phyloP scores from a whole-genome alignment of 2,329 filamentous ascomycete genomes.

The Thelonectria rubi region DNA sequence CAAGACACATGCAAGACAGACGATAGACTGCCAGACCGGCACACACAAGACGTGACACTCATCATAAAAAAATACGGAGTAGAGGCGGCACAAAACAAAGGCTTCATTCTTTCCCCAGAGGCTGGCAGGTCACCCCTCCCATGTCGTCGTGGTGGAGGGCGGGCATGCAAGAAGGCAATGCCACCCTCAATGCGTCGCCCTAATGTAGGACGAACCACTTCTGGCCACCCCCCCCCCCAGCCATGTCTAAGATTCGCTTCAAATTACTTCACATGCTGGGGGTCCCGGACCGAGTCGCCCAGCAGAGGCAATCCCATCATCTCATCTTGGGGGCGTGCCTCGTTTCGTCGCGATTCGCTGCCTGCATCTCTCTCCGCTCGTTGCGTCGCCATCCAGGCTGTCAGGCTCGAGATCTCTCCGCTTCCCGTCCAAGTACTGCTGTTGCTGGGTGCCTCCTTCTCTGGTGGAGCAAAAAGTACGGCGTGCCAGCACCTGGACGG shows the following conservation, averaged over 20 bases:
- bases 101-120: constrained; percentile 37
- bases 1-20: constrained; percentile 5
- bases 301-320: constrained; percentile 34
- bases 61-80: neutral
- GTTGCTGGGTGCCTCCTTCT: neutral
- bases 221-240: constrained; percentile 42
- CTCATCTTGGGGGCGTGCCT: constrained; percentile 35
- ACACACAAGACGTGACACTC: too few species aligned
- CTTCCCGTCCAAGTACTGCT: constrained; percentile 17
- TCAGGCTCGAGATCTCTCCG: constrained; percentile 25
- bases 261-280: constrained; percentile 40
- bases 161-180: constrained; percentile 39
- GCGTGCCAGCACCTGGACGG: constrained; percentile 18
- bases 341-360: constrained; percentile 34
- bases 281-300: constrained; percentile 8
- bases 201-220: constrained; percentile 48
- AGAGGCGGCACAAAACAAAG: constrained; percentile 31
- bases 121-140: constrained; percentile 31
- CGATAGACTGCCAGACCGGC: too few species aligned
- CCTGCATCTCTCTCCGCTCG: constrained; percentile 29
- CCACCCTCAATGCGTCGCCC: constrained; percentile 46
- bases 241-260: constrained; percentile 42
- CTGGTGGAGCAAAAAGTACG: constrained; percentile 32
- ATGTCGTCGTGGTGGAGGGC: constrained; percentile 38
- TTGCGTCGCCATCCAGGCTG: constrained; percentile 24